These are phyloP conservation scores for Lasiosphaeris hirsuta DNA, from an alignment of 495 filamentous ascomycete species.

Conservation along the genomic window DNA sequence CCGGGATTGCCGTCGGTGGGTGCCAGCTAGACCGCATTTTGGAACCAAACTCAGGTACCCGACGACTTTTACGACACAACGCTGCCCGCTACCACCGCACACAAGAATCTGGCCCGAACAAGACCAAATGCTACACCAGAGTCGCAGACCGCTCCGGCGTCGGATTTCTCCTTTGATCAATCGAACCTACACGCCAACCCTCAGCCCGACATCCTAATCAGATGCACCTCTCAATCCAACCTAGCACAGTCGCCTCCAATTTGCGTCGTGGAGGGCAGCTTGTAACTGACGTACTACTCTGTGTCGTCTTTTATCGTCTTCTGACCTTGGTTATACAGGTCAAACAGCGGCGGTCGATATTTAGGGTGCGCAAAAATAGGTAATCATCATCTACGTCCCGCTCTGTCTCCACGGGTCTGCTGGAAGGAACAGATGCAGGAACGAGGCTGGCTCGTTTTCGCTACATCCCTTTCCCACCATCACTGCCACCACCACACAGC, in stretches of 20 bases:
- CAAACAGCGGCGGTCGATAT: too few relatives aligned
- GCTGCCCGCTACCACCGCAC: too few relatives aligned
- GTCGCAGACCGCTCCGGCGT: background rate
- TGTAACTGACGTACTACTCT: background rate
- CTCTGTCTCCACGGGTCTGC: too few relatives aligned
- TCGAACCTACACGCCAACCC: background rate
- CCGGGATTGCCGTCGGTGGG: conserved; percentile 6
- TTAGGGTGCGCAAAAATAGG: too few relatives aligned
- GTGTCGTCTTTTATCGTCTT: background rate
- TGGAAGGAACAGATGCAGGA: too few relatives aligned
- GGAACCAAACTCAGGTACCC: conserved; percentile 5
- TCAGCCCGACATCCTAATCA: too few relatives aligned
- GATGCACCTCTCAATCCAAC: conserved; percentile 3
- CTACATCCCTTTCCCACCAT: too few relatives aligned
- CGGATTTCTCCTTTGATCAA: background rate
- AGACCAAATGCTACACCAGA: background rate
- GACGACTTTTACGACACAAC: background rate
- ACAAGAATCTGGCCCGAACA: conserved; percentile 5
- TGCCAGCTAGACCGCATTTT: background rate
- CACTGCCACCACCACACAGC: background rate
- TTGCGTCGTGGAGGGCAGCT: conserved; percentile 6
- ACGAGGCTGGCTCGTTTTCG: too few relatives aligned
- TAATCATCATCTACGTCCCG: too few relatives aligned
- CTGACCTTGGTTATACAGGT: background rate
- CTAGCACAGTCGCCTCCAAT: background rate